phyloP scores from a whole-genome alignment of 1,139 yeast species.

The Hansenula sp. region DNA sequence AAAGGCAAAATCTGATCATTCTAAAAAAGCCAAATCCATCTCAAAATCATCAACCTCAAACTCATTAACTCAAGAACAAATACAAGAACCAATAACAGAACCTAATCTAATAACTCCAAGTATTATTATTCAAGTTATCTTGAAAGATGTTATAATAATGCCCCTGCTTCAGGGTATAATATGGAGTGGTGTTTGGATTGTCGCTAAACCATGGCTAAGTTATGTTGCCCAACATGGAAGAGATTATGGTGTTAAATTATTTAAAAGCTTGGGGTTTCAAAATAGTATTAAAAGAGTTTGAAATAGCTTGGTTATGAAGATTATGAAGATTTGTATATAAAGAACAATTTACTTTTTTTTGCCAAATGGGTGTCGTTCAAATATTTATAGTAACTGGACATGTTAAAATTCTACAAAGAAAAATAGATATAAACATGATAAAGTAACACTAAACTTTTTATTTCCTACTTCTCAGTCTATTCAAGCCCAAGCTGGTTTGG shows the following conservation, averaged over 20 bases:
- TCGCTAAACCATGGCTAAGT: constrained; percentile 38
- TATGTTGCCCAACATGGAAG: constrained; percentile 25
- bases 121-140: constrained; percentile 49
- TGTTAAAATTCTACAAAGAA: too few relatives aligned
- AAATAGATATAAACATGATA: too few relatives aligned
- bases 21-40: constrained; percentile 13
- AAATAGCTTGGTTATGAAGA: constrained; percentile 1
- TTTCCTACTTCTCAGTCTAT: too few relatives aligned
- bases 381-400: too few relatives aligned
- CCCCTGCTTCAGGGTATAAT: constrained; percentile 60
- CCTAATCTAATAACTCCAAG: constrained; percentile 34
- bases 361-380: too few relatives aligned
- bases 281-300: not conserved
- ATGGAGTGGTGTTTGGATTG: constrained; percentile 38
- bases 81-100: constrained; percentile 9
- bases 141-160: constrained; percentile 65
- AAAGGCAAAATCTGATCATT: constrained; percentile 15
- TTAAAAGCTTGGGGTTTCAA: constrained; percentile 3
- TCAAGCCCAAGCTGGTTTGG: constrained; percentile 23
- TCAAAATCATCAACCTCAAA: constrained; percentile 6
- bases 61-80: constrained; percentile 13
- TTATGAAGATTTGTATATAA: not conserved
- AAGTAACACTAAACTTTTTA: too few relatives aligned
- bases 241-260: constrained; percentile 13
- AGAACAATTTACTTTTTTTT: not conserved